phyloP scores from a whole-genome alignment of 805 yeast species.

The Clavispora santaluciae region DNA sequence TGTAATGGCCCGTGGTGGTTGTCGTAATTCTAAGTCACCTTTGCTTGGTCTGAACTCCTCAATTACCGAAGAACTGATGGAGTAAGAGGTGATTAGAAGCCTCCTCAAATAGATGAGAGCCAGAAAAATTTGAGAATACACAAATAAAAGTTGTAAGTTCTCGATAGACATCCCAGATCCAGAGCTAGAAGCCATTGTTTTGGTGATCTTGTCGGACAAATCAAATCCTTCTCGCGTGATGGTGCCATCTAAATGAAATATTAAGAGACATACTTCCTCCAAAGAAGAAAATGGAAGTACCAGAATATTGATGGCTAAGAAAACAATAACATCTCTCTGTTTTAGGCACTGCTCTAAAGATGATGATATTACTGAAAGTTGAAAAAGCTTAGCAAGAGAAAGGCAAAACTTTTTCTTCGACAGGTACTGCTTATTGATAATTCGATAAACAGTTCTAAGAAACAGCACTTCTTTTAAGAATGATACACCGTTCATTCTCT shows the following conservation, averaged over 20 bases:
- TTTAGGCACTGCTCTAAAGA: constrained; percentile 9
- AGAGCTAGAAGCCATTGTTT: constrained; percentile 11
- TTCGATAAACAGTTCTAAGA: constrained; percentile 36
- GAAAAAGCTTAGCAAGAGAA: constrained; percentile 18
- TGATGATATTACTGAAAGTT: constrained; percentile 6
- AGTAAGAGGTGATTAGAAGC: constrained; percentile 17
- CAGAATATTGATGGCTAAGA: constrained; percentile 34
- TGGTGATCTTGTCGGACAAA: constrained; percentile 19
- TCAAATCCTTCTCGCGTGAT: constrained; percentile 40
- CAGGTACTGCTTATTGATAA: constrained; percentile 35
- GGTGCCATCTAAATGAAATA: constrained; percentile 41
- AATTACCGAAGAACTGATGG: constrained; percentile 19
- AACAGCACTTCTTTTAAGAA: constrained; percentile 27
- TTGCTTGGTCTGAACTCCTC: constrained; percentile 25
- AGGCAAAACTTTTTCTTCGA: constrained; percentile 40
- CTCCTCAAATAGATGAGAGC: constrained; percentile 17
- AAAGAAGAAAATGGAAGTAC: constrained; percentile 32
- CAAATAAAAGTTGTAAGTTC: constrained; percentile 13
- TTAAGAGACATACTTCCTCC: constrained; percentile 49
- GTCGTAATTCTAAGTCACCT: constrained; percentile 30
- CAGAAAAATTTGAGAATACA: constrained; percentile 14
- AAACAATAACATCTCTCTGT: constrained; percentile 20
- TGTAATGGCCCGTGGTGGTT: constrained; percentile 18
- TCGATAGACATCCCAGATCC: constrained; percentile 13
- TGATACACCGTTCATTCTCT: constrained; percentile 9